Percentiles rank a stretch among this genome's conserved stretches.
Conservation (phyloP, 2,329 filamentous ascomycete genomes). For the Cytospora chrysosperma region DNA sequence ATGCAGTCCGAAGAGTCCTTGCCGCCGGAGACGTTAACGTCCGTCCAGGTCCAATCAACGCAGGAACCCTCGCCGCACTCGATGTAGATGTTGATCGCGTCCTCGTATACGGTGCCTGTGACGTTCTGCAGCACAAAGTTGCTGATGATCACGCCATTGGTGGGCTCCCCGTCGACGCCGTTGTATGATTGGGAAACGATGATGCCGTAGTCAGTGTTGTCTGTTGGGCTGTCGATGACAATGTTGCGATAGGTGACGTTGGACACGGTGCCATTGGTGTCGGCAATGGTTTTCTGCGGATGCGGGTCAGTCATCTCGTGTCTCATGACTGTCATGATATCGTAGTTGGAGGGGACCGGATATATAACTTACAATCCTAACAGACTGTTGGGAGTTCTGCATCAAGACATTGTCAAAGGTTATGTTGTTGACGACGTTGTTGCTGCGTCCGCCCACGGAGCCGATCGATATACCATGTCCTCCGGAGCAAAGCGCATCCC, state of each 20-base stretch:
- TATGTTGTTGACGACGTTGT: slow-evolving; percentile 56
- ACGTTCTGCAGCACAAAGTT: slow-evolving; percentile 41
- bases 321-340: slow-evolving; percentile 28
- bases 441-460: slow-evolving; percentile 53
- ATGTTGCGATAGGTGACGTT: slow-evolving; percentile 55
- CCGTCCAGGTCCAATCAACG: slow-evolving; percentile 37
- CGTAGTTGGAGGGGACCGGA: too few relatives aligned
- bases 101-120: slow-evolving; percentile 37
- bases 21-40: slow-evolving; percentile 39
- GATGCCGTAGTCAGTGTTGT: slow-evolving; percentile 54
- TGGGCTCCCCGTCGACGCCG: slow-evolving; percentile 41
- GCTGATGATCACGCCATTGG: slow-evolving; percentile 46
- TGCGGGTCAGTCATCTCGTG: slow-evolving; percentile 41
- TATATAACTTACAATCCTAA: background rate
- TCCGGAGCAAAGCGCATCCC: slow-evolving; percentile 45
- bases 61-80: slow-evolving; percentile 40
- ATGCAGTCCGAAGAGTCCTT: slow-evolving; percentile 26
- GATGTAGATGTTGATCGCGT: slow-evolving; percentile 37
- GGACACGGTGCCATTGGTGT: slow-evolving; percentile 50
- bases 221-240: slow-evolving; percentile 37
- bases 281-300: slow-evolving; percentile 48
- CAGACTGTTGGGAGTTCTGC: slow-evolving; percentile 41
- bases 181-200: slow-evolving; percentile 60
- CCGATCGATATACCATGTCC: slow-evolving; percentile 61
- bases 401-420: slow-evolving; percentile 49